These are phyloP conservation scores for Trypanosoma melophagium DNA, from an alignment of 208 protist species.

Conservation along the genomic window DNA sequence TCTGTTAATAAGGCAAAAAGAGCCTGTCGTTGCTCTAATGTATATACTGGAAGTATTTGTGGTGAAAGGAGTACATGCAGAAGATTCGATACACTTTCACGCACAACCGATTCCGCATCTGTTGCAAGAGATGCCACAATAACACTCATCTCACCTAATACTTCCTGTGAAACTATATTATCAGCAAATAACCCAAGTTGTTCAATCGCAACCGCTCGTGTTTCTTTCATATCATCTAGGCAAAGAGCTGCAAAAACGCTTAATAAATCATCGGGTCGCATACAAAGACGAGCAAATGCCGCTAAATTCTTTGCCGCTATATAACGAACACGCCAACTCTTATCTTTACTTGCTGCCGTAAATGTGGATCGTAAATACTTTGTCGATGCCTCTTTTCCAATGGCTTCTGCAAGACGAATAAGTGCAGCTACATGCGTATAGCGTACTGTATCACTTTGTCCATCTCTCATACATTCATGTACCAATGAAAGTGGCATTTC, in stretches of 20 bases:
- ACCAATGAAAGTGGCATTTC: constrained; percentile 71
- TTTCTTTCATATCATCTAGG: constrained; percentile 65
- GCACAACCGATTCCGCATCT: constrained; percentile 58
- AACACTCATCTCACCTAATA: constrained; percentile 28
- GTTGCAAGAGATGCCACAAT: constrained; percentile 47
- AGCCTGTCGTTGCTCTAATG: constrained; percentile 8
- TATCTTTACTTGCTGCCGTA: constrained; percentile 44
- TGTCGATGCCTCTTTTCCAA: constrained; percentile 47
- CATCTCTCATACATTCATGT: constrained; percentile 53
- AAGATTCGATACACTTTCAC: constrained; percentile 44
- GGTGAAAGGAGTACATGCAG: constrained; percentile 45
- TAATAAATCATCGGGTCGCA: constrained; percentile 47
- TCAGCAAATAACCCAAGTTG: constrained; percentile 38
- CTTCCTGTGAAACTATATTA: background rate
- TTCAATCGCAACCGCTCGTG: constrained; percentile 59
- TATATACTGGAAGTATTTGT: constrained; percentile 4
- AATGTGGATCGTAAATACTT: constrained; percentile 58
- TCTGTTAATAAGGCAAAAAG: constrained; percentile 21
- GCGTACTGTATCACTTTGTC: constrained; percentile 73
- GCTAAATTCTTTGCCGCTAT: constrained; percentile 51
- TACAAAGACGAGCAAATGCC: constrained; percentile 40
- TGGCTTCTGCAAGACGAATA: constrained; percentile 41
- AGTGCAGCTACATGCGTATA: constrained; percentile 58
- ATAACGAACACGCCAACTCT: constrained; percentile 81
- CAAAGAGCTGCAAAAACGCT: constrained; percentile 45